Conservation (phyloP, 768 basidiomycete genomes). For the Amanita exitialis region DNA sequence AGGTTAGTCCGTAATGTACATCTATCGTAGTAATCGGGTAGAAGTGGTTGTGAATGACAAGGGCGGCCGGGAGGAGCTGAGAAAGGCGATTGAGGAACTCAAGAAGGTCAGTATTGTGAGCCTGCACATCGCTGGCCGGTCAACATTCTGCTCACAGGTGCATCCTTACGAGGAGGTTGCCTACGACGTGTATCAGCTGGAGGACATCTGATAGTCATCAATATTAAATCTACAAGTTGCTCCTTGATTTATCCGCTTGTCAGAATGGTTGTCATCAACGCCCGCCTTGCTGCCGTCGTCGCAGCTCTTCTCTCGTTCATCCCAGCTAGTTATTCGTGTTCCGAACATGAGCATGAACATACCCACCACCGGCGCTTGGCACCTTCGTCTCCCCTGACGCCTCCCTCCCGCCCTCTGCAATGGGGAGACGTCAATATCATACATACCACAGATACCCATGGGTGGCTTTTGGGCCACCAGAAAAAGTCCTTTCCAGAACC, state of each 20-base stretch:
- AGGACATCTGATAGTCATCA: no score
- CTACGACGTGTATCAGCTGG: slow-evolving; percentile 47
- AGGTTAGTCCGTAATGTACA: slow-evolving; percentile 38
- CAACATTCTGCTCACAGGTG: no score
- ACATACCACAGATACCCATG: slow-evolving; percentile 77
- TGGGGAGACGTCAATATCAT: slow-evolving; percentile 91
- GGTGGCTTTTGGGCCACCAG: slow-evolving; percentile 72
- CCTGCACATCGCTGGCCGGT: not conserved
- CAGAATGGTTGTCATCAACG: not conserved
- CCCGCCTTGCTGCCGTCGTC: not conserved
- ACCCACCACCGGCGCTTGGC: slow-evolving; percentile 24
- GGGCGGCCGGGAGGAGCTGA: slow-evolving; percentile 27
- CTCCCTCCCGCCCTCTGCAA: slow-evolving; percentile 56
- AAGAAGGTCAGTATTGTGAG: slow-evolving; percentile 28
- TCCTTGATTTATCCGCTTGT: not conserved
- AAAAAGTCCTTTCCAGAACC: slow-evolving; percentile 65
- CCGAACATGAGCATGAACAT: slow-evolving; percentile 18
- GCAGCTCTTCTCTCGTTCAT: not conserved
- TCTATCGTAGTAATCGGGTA: slow-evolving; percentile 48
- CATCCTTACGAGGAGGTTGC: slow-evolving; percentile 52
- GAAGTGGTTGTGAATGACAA: slow-evolving; percentile 38
- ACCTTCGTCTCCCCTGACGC: slow-evolving; percentile 32
- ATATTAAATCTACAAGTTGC: not conserved
- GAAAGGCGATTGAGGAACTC: slow-evolving; percentile 29
- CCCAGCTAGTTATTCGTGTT: slow-evolving; percentile 12